Evolutionary conservation across 495 filamentous ascomycete species (phyloP), one percentile per base, ranked within the genome.

Genomic region (Talaromyces thailandensis): DNA sequence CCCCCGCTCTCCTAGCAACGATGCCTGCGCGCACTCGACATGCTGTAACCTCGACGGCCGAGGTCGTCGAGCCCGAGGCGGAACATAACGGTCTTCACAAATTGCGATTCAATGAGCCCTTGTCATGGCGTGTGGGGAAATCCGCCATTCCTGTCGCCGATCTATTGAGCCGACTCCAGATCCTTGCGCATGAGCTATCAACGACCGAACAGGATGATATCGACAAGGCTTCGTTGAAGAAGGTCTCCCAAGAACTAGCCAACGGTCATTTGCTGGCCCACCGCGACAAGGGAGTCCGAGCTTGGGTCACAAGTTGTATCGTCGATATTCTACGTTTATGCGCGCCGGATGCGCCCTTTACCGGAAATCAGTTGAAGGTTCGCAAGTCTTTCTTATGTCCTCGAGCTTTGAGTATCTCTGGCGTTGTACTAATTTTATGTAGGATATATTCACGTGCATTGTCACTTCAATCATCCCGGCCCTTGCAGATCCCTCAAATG

Each of bases 341-440:
- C 77, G 94, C 94, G 31, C 94, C 94, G 4, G 87, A 98, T 83
- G 94, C 94, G 73, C 94, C 94, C 11, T 98, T 95, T 75, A 96
- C 91, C 9, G 84, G 81, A 29, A 83, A 86, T 57, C 93, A 98
- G 74, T 79, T 99, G 29, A 96, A 94, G 89, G 93, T 96, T 70
- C 65, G 53, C 21, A 4, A 56, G 2, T 59, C n/a, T 23, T 35
- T 26, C 18, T n/a, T 24, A 26, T 3, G 2, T 28, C 6, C 18
- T 26, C 29, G 25, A 24, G n/a, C 6, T 28, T 55, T 1, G 35
- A 40, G 23, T 11, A 8, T 55, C 4, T 40, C 8, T 4, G 16
- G 60, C 9, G 16, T 6, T 52, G 64, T 70, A 12, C 67, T 62
- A 25, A 40, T 50, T 58, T 12, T 26, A n/a, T n/a, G 43, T 70